phyloP scores from a whole-genome alignment of 1,284 basidiomycete genomes.

The Hymenochaete sp. region DNA sequence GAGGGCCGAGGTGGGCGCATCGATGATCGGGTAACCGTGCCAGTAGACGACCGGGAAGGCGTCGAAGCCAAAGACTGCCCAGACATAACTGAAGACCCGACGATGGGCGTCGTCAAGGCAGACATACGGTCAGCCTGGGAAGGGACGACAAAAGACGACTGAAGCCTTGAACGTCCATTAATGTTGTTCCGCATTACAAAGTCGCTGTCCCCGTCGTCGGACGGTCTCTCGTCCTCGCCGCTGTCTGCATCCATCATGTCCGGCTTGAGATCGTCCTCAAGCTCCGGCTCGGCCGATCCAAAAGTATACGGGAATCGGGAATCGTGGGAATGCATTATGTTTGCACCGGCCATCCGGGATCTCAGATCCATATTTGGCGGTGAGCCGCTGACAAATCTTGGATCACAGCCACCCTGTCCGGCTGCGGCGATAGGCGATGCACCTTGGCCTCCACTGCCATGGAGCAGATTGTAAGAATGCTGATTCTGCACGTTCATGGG shows the following conservation, averaged over 20 bases:
- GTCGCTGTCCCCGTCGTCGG: conserved; percentile 14
- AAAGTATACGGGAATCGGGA: conserved; percentile 12
- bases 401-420: conserved; percentile 15
- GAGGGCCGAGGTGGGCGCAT: conserved; percentile 10
- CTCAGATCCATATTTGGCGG: conserved; percentile 11
- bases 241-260: conserved; percentile 1
- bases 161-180: conserved; percentile 3
- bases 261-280: conserved; percentile 8
- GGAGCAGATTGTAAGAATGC: conserved; percentile 3
- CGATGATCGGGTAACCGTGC: not conserved
- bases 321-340: not conserved
- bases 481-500: conserved; percentile 4
- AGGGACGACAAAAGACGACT: conserved; percentile 11
- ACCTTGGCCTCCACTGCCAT: conserved; percentile 1
- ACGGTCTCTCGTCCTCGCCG: conserved; percentile 6
- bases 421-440: conserved; percentile 2
- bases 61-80: not conserved
- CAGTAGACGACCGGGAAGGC: not conserved
- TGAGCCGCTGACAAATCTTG: conserved; percentile 17
- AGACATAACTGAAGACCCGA: not conserved
- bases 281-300: conserved; percentile 10
- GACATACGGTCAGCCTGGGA: conserved; percentile 14
- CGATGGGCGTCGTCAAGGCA: conserved; percentile 9
- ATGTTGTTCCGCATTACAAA: conserved; percentile 1
- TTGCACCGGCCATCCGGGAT: not conserved